Conservation (phyloP, 352 stramenopile species). For the Pythium aquatile region DNA sequence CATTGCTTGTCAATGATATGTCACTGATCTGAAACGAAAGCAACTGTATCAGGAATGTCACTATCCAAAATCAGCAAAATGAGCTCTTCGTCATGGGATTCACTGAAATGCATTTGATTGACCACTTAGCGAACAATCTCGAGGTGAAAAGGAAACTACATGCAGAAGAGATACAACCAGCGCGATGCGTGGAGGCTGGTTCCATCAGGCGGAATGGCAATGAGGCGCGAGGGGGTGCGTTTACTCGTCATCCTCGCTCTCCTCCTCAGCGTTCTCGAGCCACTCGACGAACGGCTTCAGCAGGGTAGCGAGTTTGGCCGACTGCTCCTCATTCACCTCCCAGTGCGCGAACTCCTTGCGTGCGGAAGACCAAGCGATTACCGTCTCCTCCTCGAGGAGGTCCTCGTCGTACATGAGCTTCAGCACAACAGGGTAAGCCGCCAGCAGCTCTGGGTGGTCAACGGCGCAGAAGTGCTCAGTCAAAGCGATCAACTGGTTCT, state of each 20-base stretch:
- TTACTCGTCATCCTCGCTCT: constrained; percentile 78
- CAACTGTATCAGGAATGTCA: neutral
- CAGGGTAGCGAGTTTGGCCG: constrained; percentile 80
- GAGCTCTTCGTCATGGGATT: neutral
- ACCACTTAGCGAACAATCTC: neutral
- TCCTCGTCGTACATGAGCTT: constrained; percentile 98
- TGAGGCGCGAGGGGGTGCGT: neutral
- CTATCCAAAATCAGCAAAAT: neutral
- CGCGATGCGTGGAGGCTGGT: neutral
- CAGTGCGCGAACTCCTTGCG: constrained; percentile 86
- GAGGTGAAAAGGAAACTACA: neutral
- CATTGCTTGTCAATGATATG: neutral
- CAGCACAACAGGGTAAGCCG: constrained; percentile 92
- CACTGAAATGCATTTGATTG: neutral
- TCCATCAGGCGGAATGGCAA: neutral
- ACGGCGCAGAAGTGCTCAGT: constrained; percentile 91
- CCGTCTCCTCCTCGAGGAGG: constrained; percentile 93
- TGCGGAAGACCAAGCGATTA: constrained; percentile 91
- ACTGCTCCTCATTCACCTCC: constrained; percentile 87
- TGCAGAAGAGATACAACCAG: neutral
- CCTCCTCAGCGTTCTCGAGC: constrained; percentile 95
- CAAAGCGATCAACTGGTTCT: constrained; percentile 93
- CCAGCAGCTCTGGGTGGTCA: constrained; percentile 72
- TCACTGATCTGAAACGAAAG: constrained; percentile 7
- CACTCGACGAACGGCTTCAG: constrained; percentile 96